phyloP scores from a whole-genome alignment of 768 basidiomycete genomes.

The Trametes coccinea region DNA sequence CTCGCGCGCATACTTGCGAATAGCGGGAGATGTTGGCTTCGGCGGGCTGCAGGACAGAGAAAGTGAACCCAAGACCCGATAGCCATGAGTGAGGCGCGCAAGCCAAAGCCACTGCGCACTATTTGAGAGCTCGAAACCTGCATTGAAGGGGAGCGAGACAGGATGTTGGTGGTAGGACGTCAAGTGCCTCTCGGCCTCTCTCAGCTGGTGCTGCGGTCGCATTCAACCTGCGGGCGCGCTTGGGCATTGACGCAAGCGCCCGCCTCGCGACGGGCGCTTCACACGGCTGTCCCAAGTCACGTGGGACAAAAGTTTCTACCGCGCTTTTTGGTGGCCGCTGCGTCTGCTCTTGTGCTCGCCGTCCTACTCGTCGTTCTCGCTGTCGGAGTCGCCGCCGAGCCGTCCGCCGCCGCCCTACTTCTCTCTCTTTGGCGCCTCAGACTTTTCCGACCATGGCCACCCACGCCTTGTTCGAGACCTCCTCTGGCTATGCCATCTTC shows the following conservation, averaged over 20 bases:
- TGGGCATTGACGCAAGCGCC: not conserved
- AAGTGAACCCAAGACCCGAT: too few relatives aligned
- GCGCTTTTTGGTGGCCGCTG: slow-evolving; percentile 11
- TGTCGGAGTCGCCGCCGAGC: not conserved
- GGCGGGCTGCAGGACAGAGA: too few relatives aligned
- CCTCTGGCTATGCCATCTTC: slow-evolving; percentile 93
- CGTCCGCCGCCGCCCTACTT: not conserved
- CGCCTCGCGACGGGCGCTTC: not conserved
- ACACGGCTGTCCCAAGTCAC: not conserved
- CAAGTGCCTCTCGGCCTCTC: not conserved
- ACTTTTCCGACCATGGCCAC: slow-evolving; percentile 54
- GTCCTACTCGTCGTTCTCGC: slow-evolving; percentile 8
- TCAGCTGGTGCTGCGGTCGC: not conserved
- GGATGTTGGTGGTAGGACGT: not conserved
- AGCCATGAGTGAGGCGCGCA: too few relatives aligned
- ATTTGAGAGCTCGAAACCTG: too few relatives aligned
- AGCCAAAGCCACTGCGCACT: too few relatives aligned
- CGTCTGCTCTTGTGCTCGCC: slow-evolving; percentile 11
- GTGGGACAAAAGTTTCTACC: slow-evolving; percentile 22
- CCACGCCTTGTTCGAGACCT: slow-evolving; percentile 90
- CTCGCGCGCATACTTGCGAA: too few relatives aligned
- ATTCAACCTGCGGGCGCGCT: not conserved
- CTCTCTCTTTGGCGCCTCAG: not conserved
- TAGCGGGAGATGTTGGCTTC: too few relatives aligned
- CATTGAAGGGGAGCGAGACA: too few relatives aligned